Conservation (phyloP, 306 rosid species). For the cucumber (Cucumis sativus) region Cucumber_9930_V3 NC_026661.2:13633501-13634000, state of each 20-base stretch:
- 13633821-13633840: slow-evolving; percentile 33
- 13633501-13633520: slow-evolving; percentile 26
- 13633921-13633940: slow-evolving; percentile 33
- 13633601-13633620: slow-evolving; percentile 19
- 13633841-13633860: slow-evolving; percentile 24
- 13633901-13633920: slow-evolving; percentile 36
- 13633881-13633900: slow-evolving; percentile 26
- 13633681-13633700: background rate
- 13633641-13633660: slow-evolving; percentile 18
- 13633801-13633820: background rate
- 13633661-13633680: slow-evolving; percentile 15
- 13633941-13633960: slow-evolving; percentile 34
- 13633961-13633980: slow-evolving; percentile 30
- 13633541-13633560: slow-evolving; percentile 24
- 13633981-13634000: slow-evolving; percentile 16
- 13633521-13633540: slow-evolving; percentile 42
- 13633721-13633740: slow-evolving; percentile 14
- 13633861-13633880: slow-evolving; percentile 20
- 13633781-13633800: background rate
- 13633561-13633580: slow-evolving; percentile 32
- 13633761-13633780: background rate
- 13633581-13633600: slow-evolving; percentile 39
- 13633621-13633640: slow-evolving; percentile 20
- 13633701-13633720: slow-evolving; percentile 13
- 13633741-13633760: slow-evolving; percentile 23